phyloP scores from a whole-genome alignment of 2,329 filamentous ascomycete genomes.

The Akanthomyces dipterigenus region DNA sequence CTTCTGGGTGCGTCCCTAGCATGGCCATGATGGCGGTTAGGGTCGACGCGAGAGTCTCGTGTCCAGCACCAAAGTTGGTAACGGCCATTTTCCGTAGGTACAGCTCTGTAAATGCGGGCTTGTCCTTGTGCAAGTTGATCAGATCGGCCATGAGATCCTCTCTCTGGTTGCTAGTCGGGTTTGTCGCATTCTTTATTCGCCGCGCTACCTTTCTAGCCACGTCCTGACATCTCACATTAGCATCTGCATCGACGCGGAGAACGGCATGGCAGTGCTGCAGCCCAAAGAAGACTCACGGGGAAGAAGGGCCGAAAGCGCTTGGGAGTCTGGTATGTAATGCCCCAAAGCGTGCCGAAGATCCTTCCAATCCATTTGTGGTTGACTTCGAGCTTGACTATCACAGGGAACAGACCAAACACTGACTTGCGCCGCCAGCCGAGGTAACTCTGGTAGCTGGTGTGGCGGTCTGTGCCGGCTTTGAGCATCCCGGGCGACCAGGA shows the following conservation, averaged over 20 bases:
- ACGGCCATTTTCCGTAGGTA: slow-evolving; percentile 46
- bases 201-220: slow-evolving; percentile 27
- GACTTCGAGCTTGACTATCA: slow-evolving; percentile 31
- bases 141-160: slow-evolving; percentile 40
- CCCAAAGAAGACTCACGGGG: slow-evolving; percentile 29
- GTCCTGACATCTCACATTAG: slow-evolving; percentile 20
- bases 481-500: slow-evolving; percentile 47
- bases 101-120: slow-evolving; percentile 37
- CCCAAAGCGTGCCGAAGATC: slow-evolving; percentile 37
- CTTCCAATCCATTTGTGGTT: slow-evolving; percentile 30
- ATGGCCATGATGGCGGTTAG: slow-evolving; percentile 42
- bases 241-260: background rate
- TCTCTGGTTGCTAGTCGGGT: slow-evolving; percentile 24
- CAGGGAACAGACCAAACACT: slow-evolving; percentile 44
- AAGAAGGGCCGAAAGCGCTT: slow-evolving; percentile 43
- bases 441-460: slow-evolving; percentile 42
- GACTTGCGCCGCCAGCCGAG: slow-evolving; percentile 45
- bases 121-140: slow-evolving; percentile 37
- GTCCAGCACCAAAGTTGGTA: slow-evolving; percentile 50
- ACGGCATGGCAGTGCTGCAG: background rate
- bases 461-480: slow-evolving; percentile 35
- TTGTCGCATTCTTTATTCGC: slow-evolving; percentile 27
- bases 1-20: slow-evolving; percentile 32
- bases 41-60: slow-evolving; percentile 48
- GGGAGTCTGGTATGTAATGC: slow-evolving; percentile 37